Evolutionary conservation across 208 protist genomes (phyloP), one percentile per base, ranked within the genome.

Genomic region (Zelonia costaricensis): DNA sequence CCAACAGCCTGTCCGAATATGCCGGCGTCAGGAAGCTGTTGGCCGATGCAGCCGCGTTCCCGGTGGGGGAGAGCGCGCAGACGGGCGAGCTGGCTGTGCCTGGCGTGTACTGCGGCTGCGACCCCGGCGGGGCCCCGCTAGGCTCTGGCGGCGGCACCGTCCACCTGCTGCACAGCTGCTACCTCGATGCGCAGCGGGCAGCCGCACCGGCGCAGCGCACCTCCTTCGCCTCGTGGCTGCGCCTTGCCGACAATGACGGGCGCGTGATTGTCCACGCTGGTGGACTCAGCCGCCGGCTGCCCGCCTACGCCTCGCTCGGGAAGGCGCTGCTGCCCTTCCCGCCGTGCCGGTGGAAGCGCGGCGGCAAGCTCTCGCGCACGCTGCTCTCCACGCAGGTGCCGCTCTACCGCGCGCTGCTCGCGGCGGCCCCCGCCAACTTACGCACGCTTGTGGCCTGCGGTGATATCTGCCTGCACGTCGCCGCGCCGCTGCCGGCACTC

Each of bases 251-350:
- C 35, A 43, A 46, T n/a, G 68, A 78, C 12, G 56, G 62, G 1
- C 78, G 73, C 16, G 60, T 80, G 31, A 57, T 86, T 33, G 51
- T 87, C n/a, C 76, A 81, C 54, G 73, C 73, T 3, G 81, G 76
- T 38, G 81, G 81, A 1, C 69, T 76, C 36, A 83, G 73, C 51
- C 76, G 81, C n/a, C 72, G 76, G 7, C 63, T 87, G 52, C 81
- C 73, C 6, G 63, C 67, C 36, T 87, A 87, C 46, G 69, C 62
- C 12, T 43, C 76, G 7, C 13, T 65, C 20, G 76, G 81, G 6
- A 87, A 87, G 40, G 44, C 69, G 22, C 69, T 87, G n/a, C 43
- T 66, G 58, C 81, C 81, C 12, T 36, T 82, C 48, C 80, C 76
- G 36, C 67, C 67, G 22, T 66, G 74, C 43, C 68, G 45, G 15